phyloP scores from a whole-genome alignment of 371 early-diverging fungal genomes.

The Globomyces sp. region DNA sequence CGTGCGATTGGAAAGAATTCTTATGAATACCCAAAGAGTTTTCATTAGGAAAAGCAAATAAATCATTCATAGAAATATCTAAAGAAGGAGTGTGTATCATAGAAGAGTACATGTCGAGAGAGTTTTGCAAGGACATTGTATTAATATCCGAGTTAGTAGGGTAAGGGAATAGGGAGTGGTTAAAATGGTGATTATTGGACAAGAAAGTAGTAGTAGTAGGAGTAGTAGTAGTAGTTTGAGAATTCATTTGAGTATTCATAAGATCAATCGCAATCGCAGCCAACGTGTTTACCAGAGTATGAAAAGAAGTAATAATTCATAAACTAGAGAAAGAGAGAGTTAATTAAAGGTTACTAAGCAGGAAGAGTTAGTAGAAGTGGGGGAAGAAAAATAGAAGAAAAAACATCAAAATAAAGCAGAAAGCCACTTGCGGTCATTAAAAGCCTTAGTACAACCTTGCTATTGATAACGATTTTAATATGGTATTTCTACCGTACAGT shows the following conservation, averaged over 20 bases:
- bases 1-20: background rate
- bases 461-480: no score
- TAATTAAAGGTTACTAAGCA: no score
- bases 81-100: background rate
- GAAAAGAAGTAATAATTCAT: conserved; percentile 12
- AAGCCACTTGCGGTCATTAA: no score
- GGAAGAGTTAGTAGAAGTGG: no score
- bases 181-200: conserved; percentile 7
- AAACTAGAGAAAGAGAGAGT: background rate
- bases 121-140: background rate
- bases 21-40: no score
- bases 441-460: no score
- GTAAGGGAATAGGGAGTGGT: conserved; percentile 3
- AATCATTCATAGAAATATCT: background rate
- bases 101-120: conserved; percentile 1
- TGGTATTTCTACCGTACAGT: no score
- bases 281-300: conserved; percentile 9
- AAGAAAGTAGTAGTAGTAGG: conserved; percentile 3
- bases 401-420: no score
- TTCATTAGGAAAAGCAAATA: no score
- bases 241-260: conserved; percentile 8
- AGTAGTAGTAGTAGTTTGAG: conserved; percentile 5
- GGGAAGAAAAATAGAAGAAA: no score
- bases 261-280: conserved; percentile 15
- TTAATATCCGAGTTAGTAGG: background rate